Evolutionary conservation across 2,329 filamentous ascomycete genomes (phyloP).

Genomic region (Hyphodiscus sp.): DNA sequence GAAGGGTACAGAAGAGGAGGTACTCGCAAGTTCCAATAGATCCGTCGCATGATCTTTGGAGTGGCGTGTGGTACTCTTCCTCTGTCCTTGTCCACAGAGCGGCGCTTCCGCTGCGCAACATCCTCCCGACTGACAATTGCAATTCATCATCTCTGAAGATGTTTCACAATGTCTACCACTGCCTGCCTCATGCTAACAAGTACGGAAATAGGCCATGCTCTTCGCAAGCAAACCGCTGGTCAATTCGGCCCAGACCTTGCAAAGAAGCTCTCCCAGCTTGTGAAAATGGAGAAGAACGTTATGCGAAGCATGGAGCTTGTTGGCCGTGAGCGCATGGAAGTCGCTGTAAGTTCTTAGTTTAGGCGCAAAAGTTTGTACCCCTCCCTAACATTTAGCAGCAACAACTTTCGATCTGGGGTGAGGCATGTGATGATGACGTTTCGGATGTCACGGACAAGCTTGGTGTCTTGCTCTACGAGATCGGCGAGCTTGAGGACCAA

Average conservation of each 20-base stretch:
- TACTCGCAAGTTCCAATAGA: background rate
- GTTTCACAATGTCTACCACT: background rate
- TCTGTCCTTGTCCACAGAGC: background rate
- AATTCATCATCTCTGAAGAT: background rate
- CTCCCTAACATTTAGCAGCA: conserved; percentile 49
- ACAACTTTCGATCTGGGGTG: conserved; percentile 98
- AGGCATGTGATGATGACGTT: conserved; percentile 91
- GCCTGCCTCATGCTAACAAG: conserved; percentile 43
- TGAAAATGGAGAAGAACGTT: conserved; percentile 99
- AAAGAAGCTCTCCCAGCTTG: conserved; percentile 94
- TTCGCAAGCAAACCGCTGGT: conserved; percentile 69
- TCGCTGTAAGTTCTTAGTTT: conserved; percentile 65
- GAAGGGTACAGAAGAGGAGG: background rate
- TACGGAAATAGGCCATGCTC: conserved; percentile 61
- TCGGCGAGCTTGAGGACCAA: conserved; percentile 93
- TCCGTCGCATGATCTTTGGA: background rate
- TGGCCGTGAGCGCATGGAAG: conserved; percentile 94
- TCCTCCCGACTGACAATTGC: background rate
- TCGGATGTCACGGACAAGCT: conserved; percentile 99
- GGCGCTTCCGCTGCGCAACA: background rate
- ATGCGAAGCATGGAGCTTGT: conserved; percentile 98
- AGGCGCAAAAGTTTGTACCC: background rate
- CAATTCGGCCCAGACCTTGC: conserved; percentile 77
- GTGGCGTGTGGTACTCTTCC: background rate
- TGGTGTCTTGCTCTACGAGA: conserved; percentile 85